These are phyloP conservation scores for Epichloe coenophiala DNA, from an alignment of 2,329 filamentous ascomycete species.

Conservation along the genomic window DNA sequence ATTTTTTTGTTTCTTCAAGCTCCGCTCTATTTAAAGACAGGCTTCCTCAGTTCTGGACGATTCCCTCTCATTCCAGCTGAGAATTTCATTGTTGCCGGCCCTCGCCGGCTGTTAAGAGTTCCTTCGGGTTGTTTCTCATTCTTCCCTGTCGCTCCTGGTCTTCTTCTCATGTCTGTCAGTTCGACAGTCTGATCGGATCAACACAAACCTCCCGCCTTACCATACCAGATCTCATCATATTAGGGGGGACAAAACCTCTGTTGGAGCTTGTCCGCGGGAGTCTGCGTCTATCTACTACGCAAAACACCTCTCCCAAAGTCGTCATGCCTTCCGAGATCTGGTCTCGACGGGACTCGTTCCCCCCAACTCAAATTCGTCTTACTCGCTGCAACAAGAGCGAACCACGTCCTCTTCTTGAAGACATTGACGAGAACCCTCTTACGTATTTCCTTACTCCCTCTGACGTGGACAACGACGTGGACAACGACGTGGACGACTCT, in stretches of 20 bases:
- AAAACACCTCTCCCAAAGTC: neutral
- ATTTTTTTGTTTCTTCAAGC: neutral
- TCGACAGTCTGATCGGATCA: neutral
- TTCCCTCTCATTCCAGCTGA: neutral
- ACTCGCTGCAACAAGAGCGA: slow-evolving; percentile 21
- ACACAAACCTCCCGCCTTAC: neutral
- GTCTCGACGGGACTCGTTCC: slow-evolving; percentile 34
- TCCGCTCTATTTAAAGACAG: neutral
- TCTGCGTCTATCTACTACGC: neutral
- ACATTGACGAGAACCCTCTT: slow-evolving; percentile 39
- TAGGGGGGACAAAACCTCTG: neutral
- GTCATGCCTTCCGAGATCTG: slow-evolving; percentile 22
- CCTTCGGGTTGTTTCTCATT: neutral
- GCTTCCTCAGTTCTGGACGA: slow-evolving; percentile 1
- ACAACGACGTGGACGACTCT: slow-evolving; percentile 25
- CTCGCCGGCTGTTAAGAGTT: neutral
- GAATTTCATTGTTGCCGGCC: slow-evolving; percentile 2
- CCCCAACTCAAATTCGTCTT: slow-evolving; percentile 37
- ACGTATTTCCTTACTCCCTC: slow-evolving; percentile 42
- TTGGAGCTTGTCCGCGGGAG: too few species aligned
- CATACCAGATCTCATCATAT: neutral
- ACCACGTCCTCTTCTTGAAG: slow-evolving; percentile 29
- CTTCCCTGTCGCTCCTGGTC: neutral
- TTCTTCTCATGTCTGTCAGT: neutral
- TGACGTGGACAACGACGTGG: slow-evolving; percentile 25